Evolutionary conservation across 768 basidiomycete genomes (phyloP).

Genomic region (Ramaria sp.): DNA sequence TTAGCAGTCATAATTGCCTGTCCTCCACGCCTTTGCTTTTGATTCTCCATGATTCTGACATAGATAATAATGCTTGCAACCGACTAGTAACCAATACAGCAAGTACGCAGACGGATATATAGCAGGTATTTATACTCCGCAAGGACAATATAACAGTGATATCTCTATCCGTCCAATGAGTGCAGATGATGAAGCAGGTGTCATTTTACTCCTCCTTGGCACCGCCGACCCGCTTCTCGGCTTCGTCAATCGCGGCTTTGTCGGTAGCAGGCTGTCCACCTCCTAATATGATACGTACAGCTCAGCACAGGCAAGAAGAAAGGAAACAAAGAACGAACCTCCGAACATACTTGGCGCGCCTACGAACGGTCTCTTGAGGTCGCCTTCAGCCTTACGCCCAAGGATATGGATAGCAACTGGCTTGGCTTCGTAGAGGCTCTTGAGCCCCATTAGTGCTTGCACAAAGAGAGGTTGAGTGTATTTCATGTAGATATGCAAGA

Average conservation of each 20-base stretch:
- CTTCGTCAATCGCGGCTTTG: constrained; percentile 76
- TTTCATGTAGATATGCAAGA: constrained; percentile 90
- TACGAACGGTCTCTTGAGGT: constrained; percentile 87
- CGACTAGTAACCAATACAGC: background rate
- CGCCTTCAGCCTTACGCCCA: constrained; percentile 70
- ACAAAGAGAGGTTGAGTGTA: constrained; percentile 97
- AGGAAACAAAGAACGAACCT: constrained; percentile 26
- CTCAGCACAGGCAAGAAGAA: background rate
- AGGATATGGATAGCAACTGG: constrained; percentile 73
- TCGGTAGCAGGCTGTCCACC: constrained; percentile 73
- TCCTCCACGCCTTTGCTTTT: background rate
- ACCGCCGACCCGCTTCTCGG: constrained; percentile 71
- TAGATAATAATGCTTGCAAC: background rate
- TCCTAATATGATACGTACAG: constrained; percentile 19
- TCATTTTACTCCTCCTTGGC: constrained; percentile 64
- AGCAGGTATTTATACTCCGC: background rate
- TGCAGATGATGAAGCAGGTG: background rate
- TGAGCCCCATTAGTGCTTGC: constrained; percentile 91
- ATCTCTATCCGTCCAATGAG: background rate
- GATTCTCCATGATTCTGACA: background rate
- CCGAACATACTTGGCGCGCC: constrained; percentile 59
- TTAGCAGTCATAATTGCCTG: background rate
- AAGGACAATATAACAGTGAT: background rate
- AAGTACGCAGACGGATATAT: background rate
- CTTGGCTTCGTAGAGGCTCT: constrained; percentile 81